Base-by-base conservation (phyloP, 1,139 yeast genomes). In the Lodderomyces beijingensis region DNA sequence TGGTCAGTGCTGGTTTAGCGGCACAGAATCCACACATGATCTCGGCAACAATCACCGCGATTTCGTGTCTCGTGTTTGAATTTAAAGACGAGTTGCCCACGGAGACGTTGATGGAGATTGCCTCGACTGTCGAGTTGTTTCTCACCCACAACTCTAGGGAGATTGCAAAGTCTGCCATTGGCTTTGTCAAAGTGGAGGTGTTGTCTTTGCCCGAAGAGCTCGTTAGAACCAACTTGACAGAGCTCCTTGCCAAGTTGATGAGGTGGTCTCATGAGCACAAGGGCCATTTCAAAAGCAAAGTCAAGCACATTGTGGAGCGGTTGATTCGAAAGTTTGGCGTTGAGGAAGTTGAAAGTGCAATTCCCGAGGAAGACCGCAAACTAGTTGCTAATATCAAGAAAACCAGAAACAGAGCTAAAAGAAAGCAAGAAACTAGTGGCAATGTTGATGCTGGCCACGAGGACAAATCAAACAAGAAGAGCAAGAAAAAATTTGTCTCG, bases 181-280 rank as follows among this genome's bases (percentile, higher is more conserved):
- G 98, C 3, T 91, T 91, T 51, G 89, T 88, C 38, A 91, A 91
- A 57, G 94, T 91, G 33, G 88, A 93, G 45, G 83, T 88, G 16
- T 70, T 89, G 42, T 76, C 89, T 11, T 71, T 91, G 38, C 96
- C 97, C 5, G 83, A 77, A 43, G 95, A 84, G 16, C 55, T 81
- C 46, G 79, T 91, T 34, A 74, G 73, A 49, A 72, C 79, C 7
- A 79, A 82, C 46, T 72, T 93, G 49, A 66, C 70, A 29, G 79
- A 74, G 16, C 62, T 91, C 36, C 66, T 91, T 37, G 66, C 73
- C 25, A 81, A 85, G 48, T 70, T 91, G 48, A 70, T 91, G 74
- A 79, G 79, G 44, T 89, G 97, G 94, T 86, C 96, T 27, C 94
- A 87, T 55, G 97, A 88, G 55, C 96, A 89, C 60, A 86, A 86